phyloP scores from a whole-genome alignment of 345 rosid genomes.

The Sapria himalayana region DNA sequence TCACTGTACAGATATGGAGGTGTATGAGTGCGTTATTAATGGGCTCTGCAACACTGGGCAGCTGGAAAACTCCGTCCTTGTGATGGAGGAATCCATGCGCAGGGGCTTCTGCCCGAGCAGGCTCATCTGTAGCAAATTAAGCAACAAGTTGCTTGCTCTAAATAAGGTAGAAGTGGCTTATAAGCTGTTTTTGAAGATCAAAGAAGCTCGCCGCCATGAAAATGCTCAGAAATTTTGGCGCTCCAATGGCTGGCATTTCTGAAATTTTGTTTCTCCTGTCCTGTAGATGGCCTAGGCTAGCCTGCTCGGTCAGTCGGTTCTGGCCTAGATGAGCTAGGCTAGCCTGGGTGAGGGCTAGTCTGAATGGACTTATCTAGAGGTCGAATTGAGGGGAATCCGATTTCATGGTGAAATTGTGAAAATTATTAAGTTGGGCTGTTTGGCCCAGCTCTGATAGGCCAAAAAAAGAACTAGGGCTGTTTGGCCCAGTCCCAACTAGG shows the following conservation, averaged over 20 bases:
- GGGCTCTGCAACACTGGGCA: conserved; percentile 86
- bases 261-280: no score
- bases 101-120: conserved; percentile 77
- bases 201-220: conserved; percentile 40
- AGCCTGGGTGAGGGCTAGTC: no score
- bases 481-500: no score
- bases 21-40: conserved; percentile 51
- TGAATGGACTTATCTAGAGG: no score
- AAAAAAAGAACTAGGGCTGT: no score
- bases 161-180: conserved; percentile 55
- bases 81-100: conserved; percentile 62
- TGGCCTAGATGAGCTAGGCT: no score
- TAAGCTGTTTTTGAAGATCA: conserved; percentile 52
- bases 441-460: no score
- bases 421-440: no score
- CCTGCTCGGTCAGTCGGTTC: no score
- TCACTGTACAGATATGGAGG: conserved; percentile 40
- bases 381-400: no score
- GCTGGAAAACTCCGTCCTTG: conserved; percentile 69
- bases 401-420: no score
- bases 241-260: conserved; percentile 85
- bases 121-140: conserved; percentile 51
- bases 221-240: conserved; percentile 64
- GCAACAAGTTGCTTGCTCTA: conserved; percentile 48
- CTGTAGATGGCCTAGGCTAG: no score